Base-by-base conservation (phyloP, 805 yeast species). In the Dipodascus geniculatus region DNA sequence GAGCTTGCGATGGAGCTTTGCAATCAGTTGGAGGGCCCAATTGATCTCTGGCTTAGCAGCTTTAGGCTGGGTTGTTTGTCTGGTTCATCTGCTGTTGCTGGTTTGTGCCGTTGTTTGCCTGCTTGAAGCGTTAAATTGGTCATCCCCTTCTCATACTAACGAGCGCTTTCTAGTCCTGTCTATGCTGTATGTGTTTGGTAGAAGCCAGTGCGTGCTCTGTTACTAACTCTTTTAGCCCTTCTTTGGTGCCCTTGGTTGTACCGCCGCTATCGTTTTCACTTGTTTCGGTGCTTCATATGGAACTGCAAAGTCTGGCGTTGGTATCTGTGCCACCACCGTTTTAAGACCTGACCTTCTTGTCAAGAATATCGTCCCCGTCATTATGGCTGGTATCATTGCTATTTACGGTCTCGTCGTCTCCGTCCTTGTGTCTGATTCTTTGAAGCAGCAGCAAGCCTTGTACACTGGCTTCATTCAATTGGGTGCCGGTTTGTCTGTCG, bases 331-430 rank as follows among this genome's bases (percentile, higher is more conserved):
- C 69, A 88, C 96, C 61, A 86, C 96, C 74, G 96, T 90, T 57
- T 77, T 91, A 70, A 87, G 96, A 83, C 99, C 99, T 62, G 99
- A 91, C 71, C 79, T 90, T 70, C 75, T 90, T 68, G 90, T 91
- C 65, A 88, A 83, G 76, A 87, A 57, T 75, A 84, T 90, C 65
- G 96, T 91, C 58, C 99, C 99, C 60, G 97, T 93, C 64, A 82
- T 91, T 75, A 91, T 91, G 97, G 97, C 98, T 60, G 99, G 99
- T 91, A 91, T 91, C 69, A 89, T 91, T 75, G 96, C 98, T 75
- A 90, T 91, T 55, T 91, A 91, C 71, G 99, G 99, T 56, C 77
- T 91, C 68, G 98, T 91, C 59, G 97, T 91, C 56, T 86, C 96
- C 23, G 99, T 91, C 60, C 80, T 91, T 69, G 91, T 91, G 59